Conservation (phyloP, 257 asterid genomes). For the Lycium barbarum region DNA sequence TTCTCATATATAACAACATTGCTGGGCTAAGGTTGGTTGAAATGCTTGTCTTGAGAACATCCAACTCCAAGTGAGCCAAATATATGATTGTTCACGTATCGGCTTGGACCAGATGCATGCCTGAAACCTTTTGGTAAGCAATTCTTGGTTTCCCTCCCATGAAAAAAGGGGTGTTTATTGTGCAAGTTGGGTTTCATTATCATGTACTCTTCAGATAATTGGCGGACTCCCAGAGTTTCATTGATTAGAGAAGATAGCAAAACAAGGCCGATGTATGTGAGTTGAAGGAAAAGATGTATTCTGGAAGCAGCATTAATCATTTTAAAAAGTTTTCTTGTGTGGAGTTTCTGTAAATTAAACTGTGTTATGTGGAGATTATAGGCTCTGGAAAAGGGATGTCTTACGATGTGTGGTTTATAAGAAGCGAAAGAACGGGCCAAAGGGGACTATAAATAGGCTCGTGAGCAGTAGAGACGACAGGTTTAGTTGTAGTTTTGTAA, state of each 20-base stretch:
- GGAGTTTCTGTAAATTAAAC: not conserved
- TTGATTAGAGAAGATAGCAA: constrained; percentile 35
- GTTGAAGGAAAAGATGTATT: constrained; percentile 2
- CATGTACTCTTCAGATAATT: constrained; percentile 24
- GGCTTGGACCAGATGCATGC: constrained; percentile 88
- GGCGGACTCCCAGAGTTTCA: constrained; percentile 43
- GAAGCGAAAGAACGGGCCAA: constrained; percentile 19
- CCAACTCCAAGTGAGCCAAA: constrained; percentile 46
- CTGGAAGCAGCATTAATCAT: constrained; percentile 31
- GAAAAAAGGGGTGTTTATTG: constrained; percentile 40
- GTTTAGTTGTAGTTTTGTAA: not conserved
- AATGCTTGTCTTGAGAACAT: constrained; percentile 14
- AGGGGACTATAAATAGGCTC: constrained; percentile 55
- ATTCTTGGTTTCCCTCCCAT: constrained; percentile 46
- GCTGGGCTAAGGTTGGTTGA: not conserved
- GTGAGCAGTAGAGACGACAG: constrained; percentile 40
- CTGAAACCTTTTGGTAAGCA: constrained; percentile 82
- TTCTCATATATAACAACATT: constrained; percentile 1
- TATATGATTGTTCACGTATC: constrained; percentile 62
- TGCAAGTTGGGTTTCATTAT: constrained; percentile 48
- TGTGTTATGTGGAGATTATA: not conserved
- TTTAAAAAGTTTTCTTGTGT: not conserved
- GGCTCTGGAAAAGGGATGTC: not conserved
- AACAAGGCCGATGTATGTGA: constrained; percentile 40
- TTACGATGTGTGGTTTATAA: constrained; percentile 16